Evolutionary conservation across 169 alveolate species (phyloP).

Genomic region (Cryptosporidium ryanae): DNA sequence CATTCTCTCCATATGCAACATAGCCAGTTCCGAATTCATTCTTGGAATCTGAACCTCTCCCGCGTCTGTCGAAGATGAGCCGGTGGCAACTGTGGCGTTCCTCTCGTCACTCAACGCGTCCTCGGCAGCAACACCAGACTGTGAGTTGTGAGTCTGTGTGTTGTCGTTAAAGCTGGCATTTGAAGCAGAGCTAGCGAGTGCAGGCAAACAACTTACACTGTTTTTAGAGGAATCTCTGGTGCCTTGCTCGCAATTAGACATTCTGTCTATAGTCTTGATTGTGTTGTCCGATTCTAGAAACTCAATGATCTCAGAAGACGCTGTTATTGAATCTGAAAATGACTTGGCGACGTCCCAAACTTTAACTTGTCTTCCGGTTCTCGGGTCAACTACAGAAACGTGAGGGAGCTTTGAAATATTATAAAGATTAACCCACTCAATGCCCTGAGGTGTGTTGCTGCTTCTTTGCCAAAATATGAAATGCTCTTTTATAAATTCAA

Average conservation of each 20-base stretch:
- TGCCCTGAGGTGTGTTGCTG: conserved; percentile 64
- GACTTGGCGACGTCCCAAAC: conserved; percentile 64
- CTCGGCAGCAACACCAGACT: no score
- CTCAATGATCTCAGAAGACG: conserved; percentile 68
- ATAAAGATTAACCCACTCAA: conserved; percentile 37
- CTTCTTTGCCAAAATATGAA: conserved; percentile 71
- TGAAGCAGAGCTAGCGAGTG: neutral
- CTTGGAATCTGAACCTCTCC: conserved; percentile 16
- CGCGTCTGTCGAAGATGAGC: neutral
- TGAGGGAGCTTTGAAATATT: conserved; percentile 53
- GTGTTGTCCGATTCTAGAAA: conserved; percentile 46
- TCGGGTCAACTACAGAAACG: conserved; percentile 66
- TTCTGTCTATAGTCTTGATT: conserved; percentile 14
- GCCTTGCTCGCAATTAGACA: neutral
- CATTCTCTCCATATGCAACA: conserved; percentile 71
- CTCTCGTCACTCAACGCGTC: neutral
- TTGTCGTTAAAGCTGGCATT: neutral
- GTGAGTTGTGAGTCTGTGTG: neutral
- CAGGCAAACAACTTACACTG: neutral
- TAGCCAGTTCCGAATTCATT: conserved; percentile 61
- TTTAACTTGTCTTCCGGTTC: conserved; percentile 73
- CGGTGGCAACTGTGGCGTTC: neutral
- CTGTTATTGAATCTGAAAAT: conserved; percentile 58
- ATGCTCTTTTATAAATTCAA: conserved; percentile 47
- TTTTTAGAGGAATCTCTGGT: neutral